Evolutionary conservation across 2,329 filamentous ascomycete genomes (phyloP).

Genomic region (Colletotrichum sp.): DNA sequence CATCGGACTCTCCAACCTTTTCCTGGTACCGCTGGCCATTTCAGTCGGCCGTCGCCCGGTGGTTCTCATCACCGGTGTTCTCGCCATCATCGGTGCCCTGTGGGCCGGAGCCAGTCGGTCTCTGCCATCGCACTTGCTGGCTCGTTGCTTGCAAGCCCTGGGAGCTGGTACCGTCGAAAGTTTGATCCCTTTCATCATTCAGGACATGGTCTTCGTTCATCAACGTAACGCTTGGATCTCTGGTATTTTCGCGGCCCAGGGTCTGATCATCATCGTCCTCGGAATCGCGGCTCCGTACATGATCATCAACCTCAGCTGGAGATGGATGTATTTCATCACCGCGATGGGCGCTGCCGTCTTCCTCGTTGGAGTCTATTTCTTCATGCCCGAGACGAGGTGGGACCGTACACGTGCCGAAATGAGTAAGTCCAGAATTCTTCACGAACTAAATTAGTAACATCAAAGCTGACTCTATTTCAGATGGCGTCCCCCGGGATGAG

Average conservation of each 20-base stretch:
- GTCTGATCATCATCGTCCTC: conserved; percentile 31
- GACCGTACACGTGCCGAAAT: conserved; percentile 32
- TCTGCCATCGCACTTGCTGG: conserved; percentile 32
- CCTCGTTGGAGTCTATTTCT: conserved; percentile 32
- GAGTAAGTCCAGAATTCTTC: conserved; percentile 8
- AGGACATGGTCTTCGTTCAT: conserved; percentile 43
- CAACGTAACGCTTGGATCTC: conserved; percentile 38
- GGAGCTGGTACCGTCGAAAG: conserved; percentile 39
- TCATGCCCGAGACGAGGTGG: conserved; percentile 40
- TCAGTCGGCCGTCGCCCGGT: conserved; percentile 39
- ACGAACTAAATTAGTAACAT: neutral
- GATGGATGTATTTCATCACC: conserved; percentile 38
- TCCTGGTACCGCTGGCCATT: conserved; percentile 39
- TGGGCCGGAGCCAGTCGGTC: conserved; percentile 36
- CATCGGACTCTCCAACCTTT: conserved; percentile 35
- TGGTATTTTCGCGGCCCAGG: conserved; percentile 30
- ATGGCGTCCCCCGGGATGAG: conserved; percentile 26
- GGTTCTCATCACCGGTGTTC: conserved; percentile 32
- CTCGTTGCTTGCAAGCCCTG: conserved; percentile 36
- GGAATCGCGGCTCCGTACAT: conserved; percentile 33
- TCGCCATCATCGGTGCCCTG: conserved; percentile 37
- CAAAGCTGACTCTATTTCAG: neutral
- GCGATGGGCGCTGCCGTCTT: conserved; percentile 29
- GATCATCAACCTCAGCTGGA: conserved; percentile 34
- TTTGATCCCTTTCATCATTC: conserved; percentile 39